phyloP scores from a whole-genome alignment of 805 yeast species.

The Nakazawaea ernobii region DNA sequence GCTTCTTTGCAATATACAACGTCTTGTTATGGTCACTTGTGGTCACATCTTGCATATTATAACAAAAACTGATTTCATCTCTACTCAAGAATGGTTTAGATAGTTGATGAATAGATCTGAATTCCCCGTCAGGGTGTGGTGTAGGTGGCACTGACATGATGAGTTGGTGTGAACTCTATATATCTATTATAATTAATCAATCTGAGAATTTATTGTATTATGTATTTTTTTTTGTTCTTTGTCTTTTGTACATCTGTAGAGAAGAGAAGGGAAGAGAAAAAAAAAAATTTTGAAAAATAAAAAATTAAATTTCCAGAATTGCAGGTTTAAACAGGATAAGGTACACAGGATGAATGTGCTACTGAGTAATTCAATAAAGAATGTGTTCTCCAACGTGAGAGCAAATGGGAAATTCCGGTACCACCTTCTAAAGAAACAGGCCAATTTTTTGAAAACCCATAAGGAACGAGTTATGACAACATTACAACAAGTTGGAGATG shows the following conservation, averaged over 20 bases:
- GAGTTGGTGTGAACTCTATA: not conserved
- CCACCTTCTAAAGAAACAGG: not conserved
- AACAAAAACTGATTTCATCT: constrained; percentile 21
- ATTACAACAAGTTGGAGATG: not conserved
- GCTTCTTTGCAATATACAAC: constrained; percentile 18
- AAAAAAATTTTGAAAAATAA: no score
- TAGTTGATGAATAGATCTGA: constrained; percentile 19
- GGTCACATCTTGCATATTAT: constrained; percentile 13
- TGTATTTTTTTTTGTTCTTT: no score
- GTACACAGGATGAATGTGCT: not conserved
- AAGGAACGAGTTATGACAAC: not conserved
- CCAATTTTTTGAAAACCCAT: not conserved
- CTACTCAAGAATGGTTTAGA: constrained; percentile 28
- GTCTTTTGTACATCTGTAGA: no score
- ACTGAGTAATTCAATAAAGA: not conserved
- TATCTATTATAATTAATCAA: not conserved
- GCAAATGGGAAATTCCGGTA: not conserved
- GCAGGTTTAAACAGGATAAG: not conserved
- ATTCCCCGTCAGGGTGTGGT: not conserved
- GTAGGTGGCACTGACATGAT: constrained; percentile 1
- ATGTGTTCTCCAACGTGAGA: not conserved
- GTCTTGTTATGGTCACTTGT: constrained; percentile 17
- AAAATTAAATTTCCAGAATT: no score
- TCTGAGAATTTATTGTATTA: no score
- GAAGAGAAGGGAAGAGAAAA: no score